Evolutionary conservation across 1,284 basidiomycete genomes (phyloP).

Genomic region (Malassezia brasiliensis): DNA sequence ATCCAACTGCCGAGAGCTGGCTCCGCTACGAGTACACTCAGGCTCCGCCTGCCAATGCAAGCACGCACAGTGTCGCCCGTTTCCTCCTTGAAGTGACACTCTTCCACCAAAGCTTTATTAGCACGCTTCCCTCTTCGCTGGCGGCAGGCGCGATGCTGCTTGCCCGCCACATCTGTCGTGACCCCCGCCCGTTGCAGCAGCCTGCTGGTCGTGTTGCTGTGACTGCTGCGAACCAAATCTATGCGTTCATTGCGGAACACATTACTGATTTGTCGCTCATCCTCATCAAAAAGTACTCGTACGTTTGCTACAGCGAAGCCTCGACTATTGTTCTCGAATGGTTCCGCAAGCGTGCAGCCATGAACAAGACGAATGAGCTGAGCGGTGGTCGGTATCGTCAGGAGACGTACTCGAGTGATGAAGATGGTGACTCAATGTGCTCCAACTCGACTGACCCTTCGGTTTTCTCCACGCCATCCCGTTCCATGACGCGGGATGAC

Average conservation of each 20-base stretch:
- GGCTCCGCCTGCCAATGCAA: constrained; percentile 29
- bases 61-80: constrained; percentile 81
- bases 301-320: constrained; percentile 83
- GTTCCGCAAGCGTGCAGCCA: constrained; percentile 53
- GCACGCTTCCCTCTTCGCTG: constrained; percentile 71
- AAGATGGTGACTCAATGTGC: constrained; percentile 36
- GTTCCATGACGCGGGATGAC: constrained; percentile 40
- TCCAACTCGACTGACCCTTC: constrained; percentile 34
- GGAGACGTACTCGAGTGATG: constrained; percentile 19
- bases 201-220: constrained; percentile 7
- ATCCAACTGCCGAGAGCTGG: constrained; percentile 96
- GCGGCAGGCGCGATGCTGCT: constrained; percentile 78
- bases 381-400: constrained; percentile 18
- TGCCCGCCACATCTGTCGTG: constrained; percentile 64
- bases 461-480: constrained; percentile 41
- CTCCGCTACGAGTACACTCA: constrained; percentile 55
- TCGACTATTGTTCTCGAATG: constrained; percentile 83
- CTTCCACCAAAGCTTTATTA: constrained; percentile 90
- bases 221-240: constrained; percentile 6
- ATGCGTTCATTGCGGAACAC: constrained; percentile 65
- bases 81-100: constrained; percentile 98
- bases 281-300: constrained; percentile 93
- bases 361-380: constrained; percentile 17
- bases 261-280: constrained; percentile 84
- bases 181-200: constrained; percentile 19